Base-by-base conservation (phyloP, 2,329 filamentous ascomycete genomes). In the Phoma sp. region DNA sequence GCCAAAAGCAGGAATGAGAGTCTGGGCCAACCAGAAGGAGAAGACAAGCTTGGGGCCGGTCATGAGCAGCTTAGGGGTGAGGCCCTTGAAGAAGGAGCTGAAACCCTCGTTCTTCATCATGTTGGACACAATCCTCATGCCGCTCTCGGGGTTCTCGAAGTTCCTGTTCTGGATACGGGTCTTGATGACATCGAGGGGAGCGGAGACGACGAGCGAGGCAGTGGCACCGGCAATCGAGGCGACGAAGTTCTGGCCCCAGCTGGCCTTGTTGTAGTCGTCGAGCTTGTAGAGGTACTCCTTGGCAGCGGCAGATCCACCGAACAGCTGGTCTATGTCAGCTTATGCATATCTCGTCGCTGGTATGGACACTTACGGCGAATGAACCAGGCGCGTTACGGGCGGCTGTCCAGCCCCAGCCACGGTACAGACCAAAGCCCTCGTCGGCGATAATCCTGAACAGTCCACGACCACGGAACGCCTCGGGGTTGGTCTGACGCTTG, bases 1-100 rank as follows among this genome's bases (percentile, higher is more conserved):
- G 70, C 86, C 90, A 77, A 98, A 98, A 35, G 92, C 89, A 46
- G 95, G 95, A 73, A 99, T 99, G 69, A 99, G 82, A 27, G 95
- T 98, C 83, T 99, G 95, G 53, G 95, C 95, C 73, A 99, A 86
- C 95, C 95, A 99, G 87, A 99, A 99, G 58, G 93, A 97, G 83
- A 99, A 99, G 60, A 98, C 95, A 57, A 99, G 85, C 85, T 99
- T 99, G 60, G 95, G 95, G 23, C 95, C 96, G 13, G 95, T 99
- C 95, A 99, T 99, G 71, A 99, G 84, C 62, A 99, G 86, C 89
- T 99, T 99, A 59, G 95, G 95, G 44, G 92, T 89, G 62, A 99
- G 79, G 38, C 95, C 95, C 86, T 99, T 99, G 86, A 99, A 99
- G 85, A 99, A 98, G 69, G 89, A 88, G 13, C 83, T 80, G 54